A percentile compares a stretch with the other conserved stretches of the same genome.
Evolutionary conservation across 768 basidiomycete genomes (phyloP).

Genomic region (Filobasidium wieringae): DNA sequence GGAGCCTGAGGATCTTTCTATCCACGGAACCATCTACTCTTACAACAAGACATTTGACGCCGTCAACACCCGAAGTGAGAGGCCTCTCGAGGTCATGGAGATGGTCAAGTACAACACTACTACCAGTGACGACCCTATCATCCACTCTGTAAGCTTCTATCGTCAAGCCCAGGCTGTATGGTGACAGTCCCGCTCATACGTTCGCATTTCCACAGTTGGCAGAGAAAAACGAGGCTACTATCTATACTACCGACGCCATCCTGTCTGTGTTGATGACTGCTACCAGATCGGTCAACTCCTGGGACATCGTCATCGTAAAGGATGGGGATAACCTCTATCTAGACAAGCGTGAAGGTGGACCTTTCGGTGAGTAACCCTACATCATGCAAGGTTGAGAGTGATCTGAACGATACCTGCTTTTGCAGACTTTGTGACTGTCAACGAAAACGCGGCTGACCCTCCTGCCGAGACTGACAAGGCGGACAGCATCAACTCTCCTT

Average conservation of each 20-base stretch:
- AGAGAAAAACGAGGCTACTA: constrained; percentile 62
- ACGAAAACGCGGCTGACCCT: constrained; percentile 94
- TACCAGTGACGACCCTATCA: constrained; percentile 93
- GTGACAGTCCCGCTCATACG: neutral
- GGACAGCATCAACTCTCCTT: constrained; percentile 82
- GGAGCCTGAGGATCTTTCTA: constrained; percentile 71
- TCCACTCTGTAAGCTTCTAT: constrained; percentile 57
- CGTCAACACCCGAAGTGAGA: constrained; percentile 83
- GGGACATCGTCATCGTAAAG: constrained; percentile 92
- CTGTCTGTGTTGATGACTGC: constrained; percentile 93
- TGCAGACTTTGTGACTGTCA: constrained; percentile 82
- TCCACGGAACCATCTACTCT: constrained; percentile 77
- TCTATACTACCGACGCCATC: constrained; percentile 92
- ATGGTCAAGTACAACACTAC: constrained; percentile 95
- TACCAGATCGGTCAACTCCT: constrained; percentile 87
- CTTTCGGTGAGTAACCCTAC: constrained; percentile 50
- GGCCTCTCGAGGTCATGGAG: constrained; percentile 80
- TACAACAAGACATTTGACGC: constrained; percentile 95
- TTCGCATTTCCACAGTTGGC: constrained; percentile 51
- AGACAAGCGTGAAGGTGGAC: constrained; percentile 87
- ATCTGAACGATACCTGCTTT: neutral
- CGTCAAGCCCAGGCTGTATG: neutral
- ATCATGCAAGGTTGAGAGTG: neutral
- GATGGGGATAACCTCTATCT: constrained; percentile 89
- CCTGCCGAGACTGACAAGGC: constrained; percentile 51